These are phyloP conservation scores for Moringa oleifera DNA, from an alignment of 345 rosid species.

Conservation along the genomic window DNA sequence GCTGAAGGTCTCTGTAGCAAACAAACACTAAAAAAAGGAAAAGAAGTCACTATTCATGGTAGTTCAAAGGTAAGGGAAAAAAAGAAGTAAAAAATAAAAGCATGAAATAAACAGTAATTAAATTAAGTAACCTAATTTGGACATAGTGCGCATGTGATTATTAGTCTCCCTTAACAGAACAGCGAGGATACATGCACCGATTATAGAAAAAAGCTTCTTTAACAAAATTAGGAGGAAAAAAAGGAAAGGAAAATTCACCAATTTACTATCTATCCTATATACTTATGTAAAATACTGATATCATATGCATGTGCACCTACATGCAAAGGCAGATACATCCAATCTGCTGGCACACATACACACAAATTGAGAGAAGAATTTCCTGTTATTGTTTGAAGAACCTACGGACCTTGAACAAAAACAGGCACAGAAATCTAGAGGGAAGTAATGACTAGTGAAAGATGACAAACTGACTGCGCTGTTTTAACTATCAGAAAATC, in stretches of 20 bases:
- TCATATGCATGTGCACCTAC: background rate
- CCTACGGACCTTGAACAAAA: background rate
- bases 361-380: background rate
- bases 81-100: background rate
- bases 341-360: background rate
- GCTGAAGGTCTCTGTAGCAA: constrained; percentile 99
- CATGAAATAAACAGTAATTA: too few relatives aligned
- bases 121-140: too few relatives aligned
- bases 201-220: too few relatives aligned
- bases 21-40: constrained; percentile 77
- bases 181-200: too few relatives aligned
- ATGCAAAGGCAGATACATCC: background rate
- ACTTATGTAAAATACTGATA: background rate
- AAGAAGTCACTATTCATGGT: constrained; percentile 20
- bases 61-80: constrained; percentile 7
- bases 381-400: background rate
- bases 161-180: too few relatives aligned
- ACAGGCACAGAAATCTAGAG: background rate
- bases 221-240: background rate
- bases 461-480: background rate
- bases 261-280: background rate
- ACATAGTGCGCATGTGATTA: too few relatives aligned
- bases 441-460: background rate
- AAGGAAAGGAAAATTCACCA: background rate
- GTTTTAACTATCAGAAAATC: too few relatives aligned